A percentile compares a stretch with the other conserved stretches of the same genome.
phyloP scores from a whole-genome alignment of 257 asterid genomes.

The Nicotiana benthamiana region DNA sequence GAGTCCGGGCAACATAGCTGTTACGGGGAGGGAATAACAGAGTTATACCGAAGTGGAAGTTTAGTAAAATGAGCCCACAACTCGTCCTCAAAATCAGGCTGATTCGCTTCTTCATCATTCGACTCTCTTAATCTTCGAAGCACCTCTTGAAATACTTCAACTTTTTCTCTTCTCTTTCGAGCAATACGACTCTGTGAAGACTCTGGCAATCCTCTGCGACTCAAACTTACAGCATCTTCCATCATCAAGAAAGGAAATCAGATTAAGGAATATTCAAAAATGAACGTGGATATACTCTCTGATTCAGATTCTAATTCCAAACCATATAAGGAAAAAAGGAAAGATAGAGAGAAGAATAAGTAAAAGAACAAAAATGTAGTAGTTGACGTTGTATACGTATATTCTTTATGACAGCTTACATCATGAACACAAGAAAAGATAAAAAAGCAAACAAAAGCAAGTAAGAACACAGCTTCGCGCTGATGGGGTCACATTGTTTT shows the following conservation, averaged over 20 bases:
- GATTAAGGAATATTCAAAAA: slow-evolving; percentile 21
- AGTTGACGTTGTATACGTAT: slow-evolving; percentile 42
- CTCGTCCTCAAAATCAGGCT: slow-evolving; percentile 70
- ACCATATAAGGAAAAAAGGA: slow-evolving; percentile 16
- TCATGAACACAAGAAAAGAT: slow-evolving; percentile 20
- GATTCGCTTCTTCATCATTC: slow-evolving; percentile 40
- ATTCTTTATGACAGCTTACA: slow-evolving; percentile 32
- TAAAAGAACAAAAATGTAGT: background rate
- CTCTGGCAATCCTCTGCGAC: slow-evolving; percentile 57
- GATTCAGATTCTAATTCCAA: slow-evolving; percentile 60
- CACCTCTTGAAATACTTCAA: slow-evolving; percentile 64
- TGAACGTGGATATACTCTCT: slow-evolving; percentile 29
- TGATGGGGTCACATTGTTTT: background rate
- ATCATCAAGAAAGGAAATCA: slow-evolving; percentile 19
- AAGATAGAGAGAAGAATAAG: slow-evolving; percentile 5
- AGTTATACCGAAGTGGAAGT: slow-evolving; percentile 66
- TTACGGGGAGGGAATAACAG: background rate
- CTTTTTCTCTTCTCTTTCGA: slow-evolving; percentile 56
- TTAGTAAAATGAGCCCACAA: slow-evolving; percentile 72
- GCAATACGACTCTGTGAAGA: slow-evolving; percentile 44
- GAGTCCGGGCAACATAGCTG: too few species aligned
- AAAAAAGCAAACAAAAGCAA: background rate
- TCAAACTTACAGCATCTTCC: slow-evolving; percentile 77
- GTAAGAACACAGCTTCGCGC: slow-evolving; percentile 16
- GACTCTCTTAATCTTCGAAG: slow-evolving; percentile 50